A percentile compares a stretch with the other conserved stretches of the same genome.
Evolutionary conservation across 2,329 filamentous ascomycete genomes (phyloP).

Genomic region (Huntiella omanensis): DNA sequence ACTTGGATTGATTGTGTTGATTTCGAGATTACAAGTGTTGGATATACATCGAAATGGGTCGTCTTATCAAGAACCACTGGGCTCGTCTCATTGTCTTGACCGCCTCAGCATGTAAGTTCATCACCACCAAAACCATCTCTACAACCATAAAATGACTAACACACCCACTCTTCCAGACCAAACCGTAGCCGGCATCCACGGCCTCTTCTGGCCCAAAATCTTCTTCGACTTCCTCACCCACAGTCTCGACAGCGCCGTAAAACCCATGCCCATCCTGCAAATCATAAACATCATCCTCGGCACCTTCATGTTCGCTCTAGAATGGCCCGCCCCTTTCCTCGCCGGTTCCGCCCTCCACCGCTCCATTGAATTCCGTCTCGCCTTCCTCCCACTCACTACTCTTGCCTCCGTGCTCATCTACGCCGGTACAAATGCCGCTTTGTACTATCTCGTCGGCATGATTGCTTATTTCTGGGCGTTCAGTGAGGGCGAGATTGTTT

Average conservation of each 20-base stretch:
- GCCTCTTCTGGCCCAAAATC: conserved; percentile 97
- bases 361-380: conserved; percentile 69
- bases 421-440: conserved; percentile 75
- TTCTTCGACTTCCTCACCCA: conserved; percentile 96
- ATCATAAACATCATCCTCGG: conserved; percentile 76
- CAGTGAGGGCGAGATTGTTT: conserved; percentile 77
- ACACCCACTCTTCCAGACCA: conserved; percentile 42
- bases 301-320: conserved; percentile 60
- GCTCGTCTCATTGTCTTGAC: conserved; percentile 50
- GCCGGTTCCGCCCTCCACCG: conserved; percentile 66
- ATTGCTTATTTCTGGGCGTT: conserved; percentile 91
- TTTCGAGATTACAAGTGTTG: neutral
- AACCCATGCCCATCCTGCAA: conserved; percentile 74
- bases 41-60: conserved; percentile 50
- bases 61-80: conserved; percentile 77
- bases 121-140: too few relatives aligned
- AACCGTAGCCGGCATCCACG: conserved; percentile 62
- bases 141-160: too few relatives aligned
- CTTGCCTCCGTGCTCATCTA: conserved; percentile 65
- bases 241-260: conserved; percentile 70
- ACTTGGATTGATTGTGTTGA: too few relatives aligned
- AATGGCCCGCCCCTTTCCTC: conserved; percentile 70
- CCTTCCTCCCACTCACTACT: conserved; percentile 62
- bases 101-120: conserved; percentile 50
- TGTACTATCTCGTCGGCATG: conserved; percentile 82